These are phyloP conservation scores for Parasitella parasitica DNA, from an alignment of 371 early-diverging fungal species.

Conservation along the genomic window DNA sequence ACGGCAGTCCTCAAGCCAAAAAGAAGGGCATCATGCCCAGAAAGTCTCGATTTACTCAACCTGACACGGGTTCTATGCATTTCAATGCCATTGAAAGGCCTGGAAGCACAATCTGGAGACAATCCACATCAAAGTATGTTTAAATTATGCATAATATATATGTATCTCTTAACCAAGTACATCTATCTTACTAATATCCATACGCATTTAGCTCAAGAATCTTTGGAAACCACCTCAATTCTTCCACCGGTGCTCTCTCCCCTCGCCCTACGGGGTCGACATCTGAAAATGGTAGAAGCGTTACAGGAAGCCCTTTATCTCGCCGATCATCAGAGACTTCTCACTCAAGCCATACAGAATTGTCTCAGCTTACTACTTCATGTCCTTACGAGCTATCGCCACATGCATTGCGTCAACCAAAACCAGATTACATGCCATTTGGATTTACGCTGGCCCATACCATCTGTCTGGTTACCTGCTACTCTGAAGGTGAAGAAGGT, in stretches of 20 bases:
- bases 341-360: neutral
- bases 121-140: constrained; percentile 11
- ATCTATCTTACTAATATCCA: neutral
- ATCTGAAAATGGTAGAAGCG: constrained; percentile 17
- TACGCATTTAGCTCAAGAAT: constrained; percentile 13
- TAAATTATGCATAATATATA: neutral
- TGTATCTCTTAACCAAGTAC: neutral
- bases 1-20: neutral
- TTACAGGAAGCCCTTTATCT: constrained; percentile 16
- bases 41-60: constrained; percentile 32
- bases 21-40: constrained; percentile 21
- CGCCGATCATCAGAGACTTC: constrained; percentile 17
- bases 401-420: constrained; percentile 44
- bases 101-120: constrained; percentile 23
- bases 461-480: constrained; percentile 83
- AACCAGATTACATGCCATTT: constrained; percentile 57
- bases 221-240: neutral
- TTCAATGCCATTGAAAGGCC: constrained; percentile 19
- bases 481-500: constrained; percentile 90
- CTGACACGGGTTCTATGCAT: constrained; percentile 30
- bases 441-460: constrained; percentile 72
- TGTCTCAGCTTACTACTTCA: neutral
- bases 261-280: constrained; percentile 18
- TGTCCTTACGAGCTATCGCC: constrained; percentile 31
- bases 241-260: constrained; percentile 3